Evolutionary conservation across 352 stramenopile species (phyloP), one percentile per base, ranked within the genome.

Genomic region (Phytophthora idaei): DNA sequence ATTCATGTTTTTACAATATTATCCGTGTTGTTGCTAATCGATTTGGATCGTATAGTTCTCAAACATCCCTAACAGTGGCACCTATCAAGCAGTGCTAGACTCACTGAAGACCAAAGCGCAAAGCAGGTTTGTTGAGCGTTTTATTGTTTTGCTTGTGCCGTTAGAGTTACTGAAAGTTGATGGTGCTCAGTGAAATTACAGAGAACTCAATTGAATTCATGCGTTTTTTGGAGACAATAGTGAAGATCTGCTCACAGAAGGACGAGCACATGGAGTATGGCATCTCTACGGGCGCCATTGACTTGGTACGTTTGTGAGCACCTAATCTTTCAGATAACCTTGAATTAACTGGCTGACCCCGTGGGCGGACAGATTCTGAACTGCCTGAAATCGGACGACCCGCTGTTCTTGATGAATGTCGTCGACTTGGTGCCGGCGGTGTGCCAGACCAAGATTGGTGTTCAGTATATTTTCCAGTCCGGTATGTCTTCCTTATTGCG

Each of bases 371-470:
- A 94, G 88, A 76, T 95, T 60, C 51, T 95, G 36, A 68, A 85
- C 28, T 86, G 83, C 39, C 69, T 95, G 34, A 80, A 90, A 64
- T 93, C 86, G 8, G 76, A 82, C n/a, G 88, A 95, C 50, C 67
- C 83, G 5, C 65, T 95, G 17, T 93, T 94, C 57, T 64, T 93
- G 63, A 90, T 95, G 85, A 95, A 93, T 49, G 72, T 95, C 17
- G 71, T 94, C 11, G 88, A 95, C 58, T 71, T 95, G 50, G 65
- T 95, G 15, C 86, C 86, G 1, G 86, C 82, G 12, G 56, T 95
- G 14, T 90, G 84, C 55, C 73, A 83, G 34, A 93, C 84, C 5
- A 77, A 81, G 12, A 61, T 82, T 28, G 88, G 88, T 12, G 71
- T 94, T 39, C 62, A 81, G 56, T 69, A 93, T 67, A 82, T 95